Base-by-base conservation (phyloP, 2,329 filamentous ascomycete species). In the Pleurostoma richardsiae region DNA sequence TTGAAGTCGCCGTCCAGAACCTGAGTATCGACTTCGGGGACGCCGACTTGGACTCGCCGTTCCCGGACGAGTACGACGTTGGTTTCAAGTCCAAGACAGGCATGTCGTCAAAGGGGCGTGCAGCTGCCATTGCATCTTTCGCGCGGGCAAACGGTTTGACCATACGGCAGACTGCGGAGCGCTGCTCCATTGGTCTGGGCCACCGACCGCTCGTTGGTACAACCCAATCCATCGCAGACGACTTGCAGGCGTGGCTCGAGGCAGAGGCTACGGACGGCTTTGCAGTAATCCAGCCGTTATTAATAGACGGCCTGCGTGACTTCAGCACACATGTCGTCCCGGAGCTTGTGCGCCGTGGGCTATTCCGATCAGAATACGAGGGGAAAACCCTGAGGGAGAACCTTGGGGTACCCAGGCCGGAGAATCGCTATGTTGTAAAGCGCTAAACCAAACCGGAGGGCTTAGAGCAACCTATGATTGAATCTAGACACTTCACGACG, bases 121-220 rank as follows among this genome's bases (percentile, higher is more conserved):
- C 41, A 6, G 45, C 41, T 19, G 45, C 45, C 10, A 47, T 47
- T 6, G 45, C 45, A 5, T 43, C 41, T 2, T 44, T 43, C 40
- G 45, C 45, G 3, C 28, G 29, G 11, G 41, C 45, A 3, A 47
- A 47, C 30, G 8, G 29, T 4, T 41, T 47, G 7, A 40, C 41
- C 7, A 29, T 47, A n/a, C 45, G 45, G 11, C 45, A 47, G 38
- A 47, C 45, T 3, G 45, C 45, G n/a, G 45, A 47, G 38, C 45
- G 45, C 41, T 30, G 27, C 39, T 47, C 45, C n/a, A 30, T 47
- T 29, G 41, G 40, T 11, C 45, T 47, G 3, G 45, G 45, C 29
- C 45, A 47, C 38, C 45, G 45, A 5, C 45, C 45, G 4, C 41
- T 47, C 4, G 45, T 47, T 33, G 45, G 45, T 33, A 47, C 45